Percentiles rank a stretch among this genome's conserved stretches.
These are phyloP conservation scores for Backusella sp. DNA, from an alignment of 192 early-diverging fungal species.

Conservation along the genomic window DNA sequence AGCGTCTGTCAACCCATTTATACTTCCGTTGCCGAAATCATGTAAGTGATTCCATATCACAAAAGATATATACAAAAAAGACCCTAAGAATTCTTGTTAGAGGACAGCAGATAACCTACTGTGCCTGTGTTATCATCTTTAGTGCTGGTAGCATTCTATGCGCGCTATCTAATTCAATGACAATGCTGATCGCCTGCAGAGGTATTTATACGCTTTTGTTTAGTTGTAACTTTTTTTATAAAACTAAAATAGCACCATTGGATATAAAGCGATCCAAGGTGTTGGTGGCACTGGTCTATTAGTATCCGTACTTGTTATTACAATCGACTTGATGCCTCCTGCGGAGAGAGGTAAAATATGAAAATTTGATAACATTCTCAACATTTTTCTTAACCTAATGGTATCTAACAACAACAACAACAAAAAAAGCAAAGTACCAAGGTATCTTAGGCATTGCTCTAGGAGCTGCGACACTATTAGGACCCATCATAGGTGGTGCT, in stretches of 20 bases:
- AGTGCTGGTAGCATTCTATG: conserved; percentile 66
- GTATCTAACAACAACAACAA: neutral
- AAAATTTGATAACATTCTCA: neutral
- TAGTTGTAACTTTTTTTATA: neutral
- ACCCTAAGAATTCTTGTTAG: neutral
- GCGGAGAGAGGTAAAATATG: conserved; percentile 53
- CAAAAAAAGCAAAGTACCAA: conserved; percentile 42
- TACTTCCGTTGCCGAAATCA: neutral
- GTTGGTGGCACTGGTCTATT: conserved; percentile 54
- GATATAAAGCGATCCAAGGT: conserved; percentile 62
- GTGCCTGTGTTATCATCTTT: conserved; percentile 63
- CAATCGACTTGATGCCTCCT: conserved; percentile 65
- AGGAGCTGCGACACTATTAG: conserved; percentile 50
- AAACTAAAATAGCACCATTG: neutral
- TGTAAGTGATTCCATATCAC: neutral
- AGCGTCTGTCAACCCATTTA: neutral
- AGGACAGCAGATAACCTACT: conserved; percentile 68
- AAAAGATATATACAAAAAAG: neutral
- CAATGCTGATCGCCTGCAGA: conserved; percentile 57
- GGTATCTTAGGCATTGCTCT: conserved; percentile 50
- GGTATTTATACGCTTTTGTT: neutral
- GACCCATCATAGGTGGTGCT: conserved; percentile 58
- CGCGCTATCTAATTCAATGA: conserved; percentile 51
- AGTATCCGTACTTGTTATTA: conserved; percentile 52
- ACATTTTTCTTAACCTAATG: neutral